A percentile compares a stretch with the other conserved stretches of the same genome.
phyloP scores from a whole-genome alignment of 1,139 yeast species.

The Hyphopichia wangnamkhiaoensis region DNA sequence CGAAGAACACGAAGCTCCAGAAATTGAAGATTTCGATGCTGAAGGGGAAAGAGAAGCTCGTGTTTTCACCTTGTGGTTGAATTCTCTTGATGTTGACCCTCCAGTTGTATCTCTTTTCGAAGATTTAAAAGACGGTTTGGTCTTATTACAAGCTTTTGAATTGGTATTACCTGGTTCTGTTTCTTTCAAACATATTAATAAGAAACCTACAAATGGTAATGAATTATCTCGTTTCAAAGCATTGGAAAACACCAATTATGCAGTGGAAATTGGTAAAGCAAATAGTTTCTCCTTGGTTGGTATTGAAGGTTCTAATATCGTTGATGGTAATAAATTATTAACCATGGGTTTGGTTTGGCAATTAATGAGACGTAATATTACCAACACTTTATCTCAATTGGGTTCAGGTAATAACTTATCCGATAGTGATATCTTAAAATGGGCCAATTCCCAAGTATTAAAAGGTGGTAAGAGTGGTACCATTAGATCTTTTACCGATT shows the following conservation, averaged over 20 bases:
- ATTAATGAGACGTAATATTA: slow-evolving; percentile 94
- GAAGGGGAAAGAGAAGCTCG: slow-evolving; percentile 99
- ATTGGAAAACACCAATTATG: slow-evolving; percentile 92
- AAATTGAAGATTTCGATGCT: slow-evolving; percentile 94
- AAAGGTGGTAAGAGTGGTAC: slow-evolving; percentile 76
- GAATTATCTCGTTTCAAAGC: slow-evolving; percentile 91
- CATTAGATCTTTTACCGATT: slow-evolving; percentile 84
- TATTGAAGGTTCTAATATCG: slow-evolving; percentile 96
- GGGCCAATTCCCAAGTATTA: slow-evolving; percentile 87
- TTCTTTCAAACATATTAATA: slow-evolving; percentile 76
- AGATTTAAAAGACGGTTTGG: slow-evolving; percentile 91
- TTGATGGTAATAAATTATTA: slow-evolving; percentile 87
- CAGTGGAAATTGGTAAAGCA: slow-evolving; percentile 92
- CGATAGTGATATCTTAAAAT: slow-evolving; percentile 82
- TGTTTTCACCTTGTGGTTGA: slow-evolving; percentile 96
- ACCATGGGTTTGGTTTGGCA: slow-evolving; percentile 99
- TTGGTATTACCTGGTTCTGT: slow-evolving; percentile 95
- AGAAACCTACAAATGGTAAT: slow-evolving; percentile 68
- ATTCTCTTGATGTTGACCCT: slow-evolving; percentile 94
- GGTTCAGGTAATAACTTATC: slow-evolving; percentile 69
- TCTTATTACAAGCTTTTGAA: slow-evolving; percentile 88
- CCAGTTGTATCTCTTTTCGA: slow-evolving; percentile 90
- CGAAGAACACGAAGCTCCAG: slow-evolving; percentile 86
- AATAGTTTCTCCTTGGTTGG: slow-evolving; percentile 93
- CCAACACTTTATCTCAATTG: slow-evolving; percentile 73